These are phyloP conservation scores for Serendipita indica DNA, from an alignment of 768 basidiomycete species.

Conservation along the genomic window DNA sequence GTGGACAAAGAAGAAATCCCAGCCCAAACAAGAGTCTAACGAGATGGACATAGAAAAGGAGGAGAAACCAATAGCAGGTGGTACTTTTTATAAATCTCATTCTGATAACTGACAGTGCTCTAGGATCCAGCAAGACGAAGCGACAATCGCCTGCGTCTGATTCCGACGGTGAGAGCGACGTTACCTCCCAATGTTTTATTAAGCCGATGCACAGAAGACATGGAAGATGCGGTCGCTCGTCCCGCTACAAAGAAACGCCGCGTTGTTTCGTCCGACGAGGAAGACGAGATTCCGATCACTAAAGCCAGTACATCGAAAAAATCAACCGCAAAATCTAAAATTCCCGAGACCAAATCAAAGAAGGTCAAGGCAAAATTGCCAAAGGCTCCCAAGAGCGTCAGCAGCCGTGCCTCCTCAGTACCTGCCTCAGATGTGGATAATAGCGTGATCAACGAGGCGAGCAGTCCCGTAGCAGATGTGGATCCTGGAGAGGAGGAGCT, in stretches of 20 bases:
- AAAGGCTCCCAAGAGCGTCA: conserved; percentile 5
- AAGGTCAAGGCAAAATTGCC: conserved; percentile 21
- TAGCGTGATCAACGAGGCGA: background rate
- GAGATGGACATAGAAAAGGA: background rate
- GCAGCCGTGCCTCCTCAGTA: background rate
- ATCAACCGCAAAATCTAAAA: conserved; percentile 15
- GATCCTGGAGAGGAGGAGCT: conserved; percentile 29
- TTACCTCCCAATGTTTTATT: background rate
- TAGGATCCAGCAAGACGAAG: conserved; percentile 4
- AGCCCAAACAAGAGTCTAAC: background rate
- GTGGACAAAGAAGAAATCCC: conserved; percentile 1
- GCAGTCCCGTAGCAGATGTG: conserved; percentile 18
- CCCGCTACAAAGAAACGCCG: conserved; percentile 22
- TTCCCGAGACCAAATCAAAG: background rate
- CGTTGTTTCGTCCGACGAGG: conserved; percentile 27
- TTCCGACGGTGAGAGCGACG: background rate
- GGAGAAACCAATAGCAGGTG: background rate
- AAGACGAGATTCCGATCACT: conserved; percentile 20
- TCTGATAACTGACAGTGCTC: background rate
- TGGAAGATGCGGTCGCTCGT: background rate
- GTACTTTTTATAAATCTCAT: conserved; percentile 7
- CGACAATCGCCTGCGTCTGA: background rate
- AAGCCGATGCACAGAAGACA: background rate
- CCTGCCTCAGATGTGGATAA: background rate
- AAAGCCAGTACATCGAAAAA: conserved; percentile 30